Evolutionary conservation across 2,329 filamentous ascomycete genomes (phyloP).

Genomic region (Nemania serpens): DNA sequence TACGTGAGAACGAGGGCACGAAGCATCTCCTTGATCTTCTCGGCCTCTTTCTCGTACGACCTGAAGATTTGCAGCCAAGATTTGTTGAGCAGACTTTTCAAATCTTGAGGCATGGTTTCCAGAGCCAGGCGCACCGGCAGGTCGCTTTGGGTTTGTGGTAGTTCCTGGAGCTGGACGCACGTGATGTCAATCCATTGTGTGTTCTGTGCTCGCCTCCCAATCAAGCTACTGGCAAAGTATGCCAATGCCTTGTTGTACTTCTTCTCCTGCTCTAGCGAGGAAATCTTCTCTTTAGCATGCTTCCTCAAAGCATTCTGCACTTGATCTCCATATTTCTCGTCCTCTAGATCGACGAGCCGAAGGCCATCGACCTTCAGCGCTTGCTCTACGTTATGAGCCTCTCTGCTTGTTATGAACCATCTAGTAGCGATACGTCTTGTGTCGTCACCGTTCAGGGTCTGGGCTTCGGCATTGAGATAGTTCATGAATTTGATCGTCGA

Average conservation of each 20-base stretch:
- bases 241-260: conserved; percentile 49
- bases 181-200: conserved; percentile 52
- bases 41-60: conserved; percentile 39
- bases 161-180: conserved; percentile 47
- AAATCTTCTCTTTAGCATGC: conserved; percentile 45
- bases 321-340: conserved; percentile 45
- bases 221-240: conserved; percentile 49
- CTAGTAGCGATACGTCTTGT: conserved; percentile 38
- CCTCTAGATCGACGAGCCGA: conserved; percentile 45
- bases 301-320: conserved; percentile 44
- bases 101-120: conserved; percentile 47
- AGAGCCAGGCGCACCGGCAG: conserved; percentile 46
- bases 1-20: conserved; percentile 48
- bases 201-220: conserved; percentile 48
- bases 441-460: conserved; percentile 31
- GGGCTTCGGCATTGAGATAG: conserved; percentile 40
- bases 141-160: conserved; percentile 45
- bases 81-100: conserved; percentile 44
- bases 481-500: conserved; percentile 45
- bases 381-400: conserved; percentile 41
- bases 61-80: conserved; percentile 47
- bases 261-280: conserved; percentile 42
- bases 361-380: conserved; percentile 39
- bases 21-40: conserved; percentile 50
- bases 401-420: conserved; percentile 49